Percentiles rank a stretch among this genome's conserved stretches.
Evolutionary conservation across 306 rosid genomes (phyloP).

Genomic region (Rosa chinensis): DNA sequence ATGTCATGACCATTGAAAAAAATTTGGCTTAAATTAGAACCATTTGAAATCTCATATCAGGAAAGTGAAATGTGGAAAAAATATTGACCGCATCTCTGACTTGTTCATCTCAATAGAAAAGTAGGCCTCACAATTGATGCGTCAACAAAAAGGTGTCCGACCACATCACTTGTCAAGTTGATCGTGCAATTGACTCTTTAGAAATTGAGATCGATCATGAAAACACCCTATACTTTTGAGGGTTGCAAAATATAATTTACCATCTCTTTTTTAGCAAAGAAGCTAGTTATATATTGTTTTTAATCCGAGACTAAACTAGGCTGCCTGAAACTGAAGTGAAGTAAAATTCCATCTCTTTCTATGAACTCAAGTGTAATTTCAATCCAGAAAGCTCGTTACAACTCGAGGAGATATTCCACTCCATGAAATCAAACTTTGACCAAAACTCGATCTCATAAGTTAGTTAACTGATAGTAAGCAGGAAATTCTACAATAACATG

Average conservation of each 20-base stretch:
- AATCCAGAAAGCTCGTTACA: neutral
- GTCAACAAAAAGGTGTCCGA: neutral
- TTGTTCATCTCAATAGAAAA: neutral
- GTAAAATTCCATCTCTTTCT: neutral
- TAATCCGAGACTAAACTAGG: neutral
- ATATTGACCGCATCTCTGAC: neutral
- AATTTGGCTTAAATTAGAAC: too few relatives aligned
- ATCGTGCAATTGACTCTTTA: too few relatives aligned
- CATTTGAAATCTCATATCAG: neutral
- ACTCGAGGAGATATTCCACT: neutral
- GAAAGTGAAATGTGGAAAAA: too few relatives aligned
- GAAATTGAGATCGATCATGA: neutral
- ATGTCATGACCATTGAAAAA: too few relatives aligned
- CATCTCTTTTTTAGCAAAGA: neutral
- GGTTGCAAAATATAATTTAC: neutral
- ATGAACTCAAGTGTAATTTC: neutral
- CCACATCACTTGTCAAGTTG: neutral
- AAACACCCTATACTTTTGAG: neutral
- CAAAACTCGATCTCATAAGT: neutral
- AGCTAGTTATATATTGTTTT: neutral
- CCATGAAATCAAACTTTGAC: neutral
- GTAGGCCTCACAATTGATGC: neutral
- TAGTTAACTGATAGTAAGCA: neutral
- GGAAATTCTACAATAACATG: constrained; percentile 7
- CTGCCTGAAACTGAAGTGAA: neutral